Percentiles rank a stretch among this genome's conserved stretches.
Conservation (phyloP, 208 protist species). For the Acanthamoeba royreba region DNA sequence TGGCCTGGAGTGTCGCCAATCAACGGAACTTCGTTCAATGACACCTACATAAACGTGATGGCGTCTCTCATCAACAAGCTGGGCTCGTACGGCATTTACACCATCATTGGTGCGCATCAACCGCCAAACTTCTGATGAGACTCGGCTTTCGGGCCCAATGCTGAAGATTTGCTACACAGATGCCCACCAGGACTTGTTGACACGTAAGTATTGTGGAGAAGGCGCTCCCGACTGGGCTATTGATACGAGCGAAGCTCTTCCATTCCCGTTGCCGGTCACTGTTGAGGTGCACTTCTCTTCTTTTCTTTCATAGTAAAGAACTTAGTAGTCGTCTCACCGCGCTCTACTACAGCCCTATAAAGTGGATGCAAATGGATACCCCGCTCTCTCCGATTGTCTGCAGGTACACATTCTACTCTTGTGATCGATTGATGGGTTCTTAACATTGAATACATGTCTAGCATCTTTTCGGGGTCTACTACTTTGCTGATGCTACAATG, state of each 20-base stretch:
- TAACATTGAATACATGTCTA: too few species aligned
- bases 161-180: too few species aligned
- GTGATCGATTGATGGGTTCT: too few species aligned
- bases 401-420: too few species aligned
- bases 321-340: too few species aligned
- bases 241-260: too few species aligned
- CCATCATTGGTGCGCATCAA: constrained; percentile 30
- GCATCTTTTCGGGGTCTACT: background rate
- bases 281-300: too few species aligned
- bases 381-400: background rate
- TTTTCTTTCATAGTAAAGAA: too few species aligned
- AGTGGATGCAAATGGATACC: constrained; percentile 9
- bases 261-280: too few species aligned
- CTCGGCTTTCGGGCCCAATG: background rate
- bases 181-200: constrained; percentile 71
- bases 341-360: too few species aligned
- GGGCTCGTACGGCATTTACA: constrained; percentile 49
- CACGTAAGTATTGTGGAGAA: constrained; percentile 66
- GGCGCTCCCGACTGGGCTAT: constrained; percentile 66
- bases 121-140: background rate
- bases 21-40: constrained; percentile 47
- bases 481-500: background rate
- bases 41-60: constrained; percentile 65
- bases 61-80: constrained; percentile 46
- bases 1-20: constrained; percentile 71